phyloP scores from a whole-genome alignment of 2,329 filamentous ascomycete species.

The Scopulariopsis brevicaulis region DNA sequence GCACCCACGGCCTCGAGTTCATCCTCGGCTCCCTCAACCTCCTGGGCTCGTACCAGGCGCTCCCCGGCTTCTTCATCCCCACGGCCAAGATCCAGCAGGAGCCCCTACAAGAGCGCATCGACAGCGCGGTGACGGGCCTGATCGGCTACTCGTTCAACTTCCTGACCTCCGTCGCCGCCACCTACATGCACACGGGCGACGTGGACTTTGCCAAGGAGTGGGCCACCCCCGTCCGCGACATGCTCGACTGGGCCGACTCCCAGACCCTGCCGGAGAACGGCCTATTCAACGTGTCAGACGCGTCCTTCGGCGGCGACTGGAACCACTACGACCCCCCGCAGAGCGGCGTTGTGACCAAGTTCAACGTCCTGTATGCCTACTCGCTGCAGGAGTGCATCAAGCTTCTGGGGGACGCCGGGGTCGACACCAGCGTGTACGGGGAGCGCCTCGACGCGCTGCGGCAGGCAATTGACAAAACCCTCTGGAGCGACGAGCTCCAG shows the following conservation, averaged over 20 bases:
- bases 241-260: slow-evolving; percentile 22
- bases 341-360: slow-evolving; percentile 16
- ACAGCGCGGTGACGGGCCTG: slow-evolving; percentile 16
- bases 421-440: slow-evolving; percentile 11
- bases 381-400: slow-evolving; percentile 14
- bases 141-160: slow-evolving; percentile 18
- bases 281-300: slow-evolving; percentile 15
- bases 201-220: slow-evolving; percentile 13
- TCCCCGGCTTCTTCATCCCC: slow-evolving; percentile 18
- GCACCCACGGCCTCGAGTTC: slow-evolving; percentile 14
- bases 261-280: slow-evolving; percentile 14
- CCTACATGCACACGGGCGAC: slow-evolving; percentile 17
- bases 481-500: slow-evolving; percentile 14
- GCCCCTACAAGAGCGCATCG: slow-evolving; percentile 6
- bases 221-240: slow-evolving; percentile 14
- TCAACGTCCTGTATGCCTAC: slow-evolving; percentile 20
- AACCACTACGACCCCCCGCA: slow-evolving; percentile 21
- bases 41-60: slow-evolving; percentile 16
- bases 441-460: slow-evolving; percentile 13
- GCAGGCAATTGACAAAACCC: slow-evolving; percentile 12
- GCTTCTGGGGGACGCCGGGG: slow-evolving; percentile 11
- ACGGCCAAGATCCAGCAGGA: slow-evolving; percentile 18
- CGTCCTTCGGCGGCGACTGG: slow-evolving; percentile 19
- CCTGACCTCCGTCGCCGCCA: slow-evolving; percentile 16
- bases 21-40: slow-evolving; percentile 16